Conservation (phyloP, 176 grass and related monocot genomes). For the Puya raimondii region DNA sequence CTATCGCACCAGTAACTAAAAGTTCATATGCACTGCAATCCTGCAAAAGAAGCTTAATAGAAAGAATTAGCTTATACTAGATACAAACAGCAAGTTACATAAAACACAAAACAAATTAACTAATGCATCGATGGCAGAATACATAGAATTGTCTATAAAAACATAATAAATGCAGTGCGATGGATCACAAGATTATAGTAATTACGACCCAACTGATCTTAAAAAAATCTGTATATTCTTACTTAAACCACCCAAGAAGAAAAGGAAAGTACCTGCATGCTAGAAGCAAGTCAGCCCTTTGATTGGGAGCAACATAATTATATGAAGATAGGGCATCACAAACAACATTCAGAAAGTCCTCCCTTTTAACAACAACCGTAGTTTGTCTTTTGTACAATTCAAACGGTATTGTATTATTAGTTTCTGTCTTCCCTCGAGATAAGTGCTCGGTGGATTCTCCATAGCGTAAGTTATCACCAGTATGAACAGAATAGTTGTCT, state of each 20-base stretch:
- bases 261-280: constrained; percentile 66
- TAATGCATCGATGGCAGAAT: too few relatives aligned
- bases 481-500: constrained; percentile 14
- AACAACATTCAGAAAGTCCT: constrained; percentile 53
- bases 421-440: constrained; percentile 25
- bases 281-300: constrained; percentile 82
- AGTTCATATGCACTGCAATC: too few relatives aligned
- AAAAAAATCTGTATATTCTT: background rate
- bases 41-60: background rate
- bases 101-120: too few relatives aligned
- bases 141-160: too few relatives aligned
- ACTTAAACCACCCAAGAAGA: background rate
- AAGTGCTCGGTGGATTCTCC: constrained; percentile 10
- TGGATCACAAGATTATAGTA: too few relatives aligned
- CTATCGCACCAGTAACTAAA: background rate
- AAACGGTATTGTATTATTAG: constrained; percentile 35
- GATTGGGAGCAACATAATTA: constrained; percentile 87
- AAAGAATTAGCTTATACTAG: background rate
- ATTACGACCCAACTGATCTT: too few relatives aligned
- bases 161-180: too few relatives aligned
- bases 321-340: constrained; percentile 69
- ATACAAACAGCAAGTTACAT: background rate
- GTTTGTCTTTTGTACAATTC: constrained; percentile 92
- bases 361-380: constrained; percentile 56
- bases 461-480: background rate